phyloP scores from a whole-genome alignment of 345 rosid genomes.

The Erodium maritimum region DNA sequence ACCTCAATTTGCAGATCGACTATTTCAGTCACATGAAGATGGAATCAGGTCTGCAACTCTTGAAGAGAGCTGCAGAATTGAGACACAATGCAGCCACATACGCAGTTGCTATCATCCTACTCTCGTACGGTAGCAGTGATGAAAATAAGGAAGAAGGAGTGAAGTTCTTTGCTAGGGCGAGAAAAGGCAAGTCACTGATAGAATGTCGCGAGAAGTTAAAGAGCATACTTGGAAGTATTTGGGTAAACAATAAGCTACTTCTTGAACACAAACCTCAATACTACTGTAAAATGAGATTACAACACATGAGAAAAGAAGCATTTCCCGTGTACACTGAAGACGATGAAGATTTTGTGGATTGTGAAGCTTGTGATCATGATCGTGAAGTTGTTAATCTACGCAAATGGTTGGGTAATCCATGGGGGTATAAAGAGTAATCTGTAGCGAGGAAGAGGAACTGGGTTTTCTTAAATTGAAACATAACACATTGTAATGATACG shows the following conservation, averaged over 20 bases:
- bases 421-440: too few species aligned
- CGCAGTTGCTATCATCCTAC: constrained; percentile 3
- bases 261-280: constrained; percentile 1
- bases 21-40: constrained; percentile 1
- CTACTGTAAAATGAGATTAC: background rate
- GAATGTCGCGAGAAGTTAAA: constrained; percentile 3
- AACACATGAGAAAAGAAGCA: constrained; percentile 2
- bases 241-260: constrained; percentile 1
- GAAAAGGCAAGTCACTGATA: background rate
- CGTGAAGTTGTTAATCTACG: constrained; percentile 8
- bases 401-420: background rate
- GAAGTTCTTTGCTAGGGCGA: background rate
- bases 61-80: constrained; percentile 4
- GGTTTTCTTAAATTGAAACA: too few species aligned
- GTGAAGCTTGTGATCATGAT: constrained; percentile 5
- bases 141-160: background rate
- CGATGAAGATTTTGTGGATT: background rate
- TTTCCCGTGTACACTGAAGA: constrained; percentile 11
- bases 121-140: background rate
- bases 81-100: constrained; percentile 12
- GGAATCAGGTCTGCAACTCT: constrained; percentile 1
- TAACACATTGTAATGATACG: too few species aligned
- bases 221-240: background rate
- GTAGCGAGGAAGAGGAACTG: too few species aligned
- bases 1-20: background rate